phyloP scores from a whole-genome alignment of 352 stramenopile genomes.

The Pythium rhizo-oryzae region DNA sequence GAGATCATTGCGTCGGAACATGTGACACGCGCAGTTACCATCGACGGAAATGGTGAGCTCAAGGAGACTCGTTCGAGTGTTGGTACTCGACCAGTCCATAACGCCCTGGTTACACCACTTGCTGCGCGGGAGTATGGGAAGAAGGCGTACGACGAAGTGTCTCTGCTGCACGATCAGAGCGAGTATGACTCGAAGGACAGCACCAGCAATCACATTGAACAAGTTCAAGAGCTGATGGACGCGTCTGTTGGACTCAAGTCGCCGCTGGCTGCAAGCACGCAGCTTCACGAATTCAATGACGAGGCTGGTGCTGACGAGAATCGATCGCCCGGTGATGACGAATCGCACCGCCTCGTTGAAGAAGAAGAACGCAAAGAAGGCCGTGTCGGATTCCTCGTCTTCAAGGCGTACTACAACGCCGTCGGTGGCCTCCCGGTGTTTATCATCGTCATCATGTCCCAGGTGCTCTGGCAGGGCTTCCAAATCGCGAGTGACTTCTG shows the following conservation, averaged over 20 bases:
- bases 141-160: background rate
- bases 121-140: background rate
- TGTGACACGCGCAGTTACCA: background rate
- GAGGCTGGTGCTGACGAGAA: background rate
- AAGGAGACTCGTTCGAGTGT: background rate
- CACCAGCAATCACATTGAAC: too few species aligned
- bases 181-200: too few species aligned
- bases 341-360: slow-evolving; percentile 50
- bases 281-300: too few species aligned
- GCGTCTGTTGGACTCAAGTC: too few species aligned
- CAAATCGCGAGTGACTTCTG: slow-evolving; percentile 90
- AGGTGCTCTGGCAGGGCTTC: slow-evolving; percentile 70
- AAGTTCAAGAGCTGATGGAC: too few species aligned
- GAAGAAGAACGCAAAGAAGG: slow-evolving; percentile 1
- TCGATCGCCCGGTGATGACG: slow-evolving; percentile 8
- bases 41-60: background rate
- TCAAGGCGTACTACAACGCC: slow-evolving; percentile 36
- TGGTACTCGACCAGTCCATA: background rate
- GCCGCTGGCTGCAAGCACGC: too few species aligned
- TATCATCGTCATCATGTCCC: slow-evolving; percentile 50
- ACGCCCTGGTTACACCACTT: background rate
- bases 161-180: too few species aligned
- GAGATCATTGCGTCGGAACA: slow-evolving; percentile 22
- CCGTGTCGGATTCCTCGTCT: background rate
- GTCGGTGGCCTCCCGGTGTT: slow-evolving; percentile 42